These are phyloP conservation scores for Leucosporidium yakuticum DNA, from an alignment of 768 basidiomycete genomes.

Conservation along the genomic window DNA sequence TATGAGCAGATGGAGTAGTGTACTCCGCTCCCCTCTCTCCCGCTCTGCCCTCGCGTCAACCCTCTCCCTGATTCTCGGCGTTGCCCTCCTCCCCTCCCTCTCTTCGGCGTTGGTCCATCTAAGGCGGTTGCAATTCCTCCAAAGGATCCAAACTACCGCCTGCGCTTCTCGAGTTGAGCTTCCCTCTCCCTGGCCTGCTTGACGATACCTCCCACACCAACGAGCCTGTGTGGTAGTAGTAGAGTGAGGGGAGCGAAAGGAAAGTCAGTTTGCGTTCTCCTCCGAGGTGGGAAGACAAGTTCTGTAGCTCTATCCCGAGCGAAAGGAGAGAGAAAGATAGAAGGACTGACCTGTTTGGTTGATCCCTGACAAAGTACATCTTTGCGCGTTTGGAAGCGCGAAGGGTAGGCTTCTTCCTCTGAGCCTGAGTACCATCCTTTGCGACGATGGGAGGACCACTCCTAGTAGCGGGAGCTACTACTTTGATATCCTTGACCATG, in stretches of 20 bases:
- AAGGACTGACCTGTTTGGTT: conserved; percentile 24
- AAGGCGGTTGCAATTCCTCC: background rate
- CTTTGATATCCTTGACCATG: conserved; percentile 75
- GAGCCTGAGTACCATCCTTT: conserved; percentile 22
- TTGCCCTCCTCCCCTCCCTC: background rate
- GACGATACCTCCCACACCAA: conserved; percentile 1
- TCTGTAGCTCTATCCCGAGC: background rate
- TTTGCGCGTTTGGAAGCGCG: conserved; percentile 23
- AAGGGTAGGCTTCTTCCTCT: conserved; percentile 24
- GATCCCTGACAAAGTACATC: conserved; percentile 35
- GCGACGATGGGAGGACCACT: conserved; percentile 19
- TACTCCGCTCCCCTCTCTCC: background rate
- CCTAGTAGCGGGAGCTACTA: conserved; percentile 48
- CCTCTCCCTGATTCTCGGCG: background rate
- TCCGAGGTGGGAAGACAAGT: background rate
- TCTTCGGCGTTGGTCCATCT: background rate
- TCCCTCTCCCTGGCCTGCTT: conserved; percentile 10
- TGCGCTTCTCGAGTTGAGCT: background rate
- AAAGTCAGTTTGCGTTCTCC: background rate
- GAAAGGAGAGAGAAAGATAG: background rate
- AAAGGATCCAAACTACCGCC: background rate
- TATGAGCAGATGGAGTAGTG: no score
- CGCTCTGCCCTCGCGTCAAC: background rate
- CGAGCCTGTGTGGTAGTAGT: background rate
- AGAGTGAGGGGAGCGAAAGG: background rate